Evolutionary conservation across 371 early-diverging fungal species (phyloP).

Genomic region (Saksenaea vasiformis): DNA sequence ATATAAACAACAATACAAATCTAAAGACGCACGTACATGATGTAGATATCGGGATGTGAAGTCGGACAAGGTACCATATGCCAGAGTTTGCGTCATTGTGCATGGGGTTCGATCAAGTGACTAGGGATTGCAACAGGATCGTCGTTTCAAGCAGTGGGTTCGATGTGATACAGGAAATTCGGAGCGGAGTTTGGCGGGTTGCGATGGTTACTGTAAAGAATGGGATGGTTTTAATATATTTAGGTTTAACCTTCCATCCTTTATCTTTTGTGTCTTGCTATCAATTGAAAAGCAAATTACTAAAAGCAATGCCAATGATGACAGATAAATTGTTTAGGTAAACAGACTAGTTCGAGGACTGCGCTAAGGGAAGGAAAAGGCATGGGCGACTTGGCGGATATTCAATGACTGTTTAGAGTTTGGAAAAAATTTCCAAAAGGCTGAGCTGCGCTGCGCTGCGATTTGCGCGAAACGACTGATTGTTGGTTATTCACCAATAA

Average conservation of each 20-base stretch:
- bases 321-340: no score
- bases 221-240: neutral
- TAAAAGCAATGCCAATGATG: neutral
- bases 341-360: no score
- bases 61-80: constrained; percentile 4
- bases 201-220: neutral
- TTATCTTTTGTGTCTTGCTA: no score
- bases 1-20: neutral
- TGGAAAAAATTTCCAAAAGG: neutral
- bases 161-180: constrained; percentile 1
- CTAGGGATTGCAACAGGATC: neutral
- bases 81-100: constrained; percentile 4
- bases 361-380: neutral
- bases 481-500: neutral
- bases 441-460: neutral
- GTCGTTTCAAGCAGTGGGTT: constrained; percentile 4
- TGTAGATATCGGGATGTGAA: neutral
- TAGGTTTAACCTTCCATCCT: neutral
- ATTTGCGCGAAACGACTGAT: neutral
- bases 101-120: constrained; percentile 7
- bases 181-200: neutral
- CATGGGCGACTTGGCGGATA: neutral
- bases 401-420: neutral
- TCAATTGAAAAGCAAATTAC: neutral
- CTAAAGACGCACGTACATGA: neutral